A percentile compares a stretch with the other conserved stretches of the same genome.
These are phyloP conservation scores for Alternaria triticimaculans DNA, from an alignment of 2,329 filamentous ascomycete genomes.

Conservation along the genomic window DNA sequence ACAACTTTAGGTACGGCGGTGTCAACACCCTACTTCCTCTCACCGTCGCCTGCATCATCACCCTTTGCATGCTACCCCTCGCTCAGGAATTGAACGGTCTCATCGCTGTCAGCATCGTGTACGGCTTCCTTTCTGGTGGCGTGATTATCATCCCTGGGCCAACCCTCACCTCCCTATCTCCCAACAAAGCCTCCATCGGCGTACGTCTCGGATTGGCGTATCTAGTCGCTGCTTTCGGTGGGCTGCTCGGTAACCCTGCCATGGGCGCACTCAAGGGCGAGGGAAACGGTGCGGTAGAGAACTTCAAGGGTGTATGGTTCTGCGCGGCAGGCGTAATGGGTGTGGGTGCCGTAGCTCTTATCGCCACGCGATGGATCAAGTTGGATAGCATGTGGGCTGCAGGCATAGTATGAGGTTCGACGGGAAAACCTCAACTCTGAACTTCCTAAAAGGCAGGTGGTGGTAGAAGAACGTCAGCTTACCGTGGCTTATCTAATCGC, in stretches of 20 bases:
- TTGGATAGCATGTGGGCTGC: slow-evolving; percentile 11
- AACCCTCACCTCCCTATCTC: slow-evolving; percentile 47
- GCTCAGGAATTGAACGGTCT: slow-evolving; percentile 34
- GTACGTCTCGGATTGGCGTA: slow-evolving; percentile 61
- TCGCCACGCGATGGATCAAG: slow-evolving; percentile 24
- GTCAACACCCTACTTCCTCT: slow-evolving; percentile 50
- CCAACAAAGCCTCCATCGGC: slow-evolving; percentile 49
- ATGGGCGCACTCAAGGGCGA: slow-evolving; percentile 57
- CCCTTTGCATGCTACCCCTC: slow-evolving; percentile 40
- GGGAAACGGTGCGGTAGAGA: slow-evolving; percentile 42
- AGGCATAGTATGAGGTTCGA: background rate
- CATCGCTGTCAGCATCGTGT: slow-evolving; percentile 45
- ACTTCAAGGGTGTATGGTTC: slow-evolving; percentile 37
- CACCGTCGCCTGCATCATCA: slow-evolving; percentile 42
- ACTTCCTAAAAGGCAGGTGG: background rate
- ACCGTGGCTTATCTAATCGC: background rate
- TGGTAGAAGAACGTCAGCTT: background rate
- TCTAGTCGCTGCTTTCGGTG: slow-evolving; percentile 55
- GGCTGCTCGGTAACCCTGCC: slow-evolving; percentile 61
- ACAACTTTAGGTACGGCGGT: slow-evolving; percentile 13
- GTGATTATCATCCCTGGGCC: slow-evolving; percentile 52
- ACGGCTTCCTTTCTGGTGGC: slow-evolving; percentile 53
- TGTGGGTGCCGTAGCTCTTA: slow-evolving; percentile 18
- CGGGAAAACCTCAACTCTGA: background rate
- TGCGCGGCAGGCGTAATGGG: slow-evolving; percentile 45